Evolutionary conservation across 768 basidiomycete species (phyloP), one percentile per base, ranked within the genome.

Genomic region (Hydnomerulius pinastri): DNA sequence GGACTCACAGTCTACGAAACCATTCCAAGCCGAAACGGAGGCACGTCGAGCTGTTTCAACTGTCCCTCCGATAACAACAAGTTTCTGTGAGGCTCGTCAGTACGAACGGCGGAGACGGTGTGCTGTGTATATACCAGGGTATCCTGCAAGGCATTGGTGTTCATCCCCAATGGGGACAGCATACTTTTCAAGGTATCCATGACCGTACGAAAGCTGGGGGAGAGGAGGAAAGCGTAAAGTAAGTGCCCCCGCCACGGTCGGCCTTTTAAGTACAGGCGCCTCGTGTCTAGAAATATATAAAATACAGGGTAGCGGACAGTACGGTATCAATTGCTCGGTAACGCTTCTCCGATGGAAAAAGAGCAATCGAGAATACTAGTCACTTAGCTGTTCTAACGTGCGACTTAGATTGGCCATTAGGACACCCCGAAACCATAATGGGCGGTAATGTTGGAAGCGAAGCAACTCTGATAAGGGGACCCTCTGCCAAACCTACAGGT

Each of bases 61-160:
- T 0, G 91, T 92, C 1, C 91, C 91, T 20, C 91, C 90, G 63
- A 93, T 87, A 61, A 93, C 90, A 28, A 93, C 90, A 21, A 91
- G 78, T 87, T 90, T 92, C 90, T 91, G 57, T 3, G 24, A 39
- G 25, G 55, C 15, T 51, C 50, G 24, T 46, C 10, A 42, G 36
- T 20, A 23, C 3, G 29, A 12, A 36, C 32, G 10, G 4, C 15
- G 21, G 10, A 38, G 24, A 8, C 20, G 25, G 18, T n/a, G 37
- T 23, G 18, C 40, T 0, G 27, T 49, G 13, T 28, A 67, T 78
- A 44, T 66, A 90, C 90, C 33, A 92, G 73, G 32, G 90, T 92
- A 58, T 92, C 90, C 56, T 90, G 87, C 30, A 92, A 73, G 27
- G 89, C 82, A 35, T 76, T 78, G 27, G 84, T 80, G 59, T 80